Percentiles rank a stretch among this genome's conserved stretches.
These are phyloP conservation scores for Hypomyces rosellus DNA, from an alignment of 2,329 filamentous ascomycete genomes.

Conservation along the genomic window DNA sequence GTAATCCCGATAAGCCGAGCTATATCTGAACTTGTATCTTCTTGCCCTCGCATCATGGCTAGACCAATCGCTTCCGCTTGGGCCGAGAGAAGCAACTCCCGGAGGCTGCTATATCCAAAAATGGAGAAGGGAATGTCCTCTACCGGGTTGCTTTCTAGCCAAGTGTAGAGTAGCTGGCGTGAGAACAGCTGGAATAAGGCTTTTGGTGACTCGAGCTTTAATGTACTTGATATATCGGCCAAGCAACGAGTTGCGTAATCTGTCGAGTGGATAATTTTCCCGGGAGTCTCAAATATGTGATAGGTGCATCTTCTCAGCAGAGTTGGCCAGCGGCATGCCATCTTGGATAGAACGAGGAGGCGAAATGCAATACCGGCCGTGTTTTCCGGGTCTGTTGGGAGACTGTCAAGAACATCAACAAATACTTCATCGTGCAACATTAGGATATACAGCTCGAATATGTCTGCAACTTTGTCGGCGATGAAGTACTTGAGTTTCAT, in stretches of 20 bases:
- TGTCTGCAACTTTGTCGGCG: constrained; percentile 58
- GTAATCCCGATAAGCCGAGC: constrained; percentile 49
- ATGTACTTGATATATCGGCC: constrained; percentile 53
- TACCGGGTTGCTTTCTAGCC: constrained; percentile 64
- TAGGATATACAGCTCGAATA: constrained; percentile 80
- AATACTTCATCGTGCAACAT: constrained; percentile 79
- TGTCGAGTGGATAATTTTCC: constrained; percentile 57
- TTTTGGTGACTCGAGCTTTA: constrained; percentile 59
- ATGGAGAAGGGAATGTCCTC: constrained; percentile 75
- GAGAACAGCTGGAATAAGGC: constrained; percentile 79
- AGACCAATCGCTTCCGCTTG: constrained; percentile 75
- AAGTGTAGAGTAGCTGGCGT: constrained; percentile 84
- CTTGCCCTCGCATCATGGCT: constrained; percentile 73
- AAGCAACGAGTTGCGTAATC: constrained; percentile 71
- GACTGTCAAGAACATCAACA: constrained; percentile 69
- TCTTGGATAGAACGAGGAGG: constrained; percentile 64
- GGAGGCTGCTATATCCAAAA: constrained; percentile 68
- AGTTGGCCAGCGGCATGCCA: constrained; percentile 81
- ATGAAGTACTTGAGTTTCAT: constrained; percentile 72
- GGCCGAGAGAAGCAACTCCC: constrained; percentile 62
- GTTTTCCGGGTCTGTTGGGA: constrained; percentile 68
- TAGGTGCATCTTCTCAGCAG: constrained; percentile 83
- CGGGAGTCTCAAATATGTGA: constrained; percentile 87
- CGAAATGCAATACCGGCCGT: constrained; percentile 81
- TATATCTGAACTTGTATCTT: constrained; percentile 55